A percentile compares a stretch with the other conserved stretches of the same genome.
These are phyloP conservation scores for Geosmithia flava DNA, from an alignment of 2,329 filamentous ascomycete genomes.

Conservation along the genomic window DNA sequence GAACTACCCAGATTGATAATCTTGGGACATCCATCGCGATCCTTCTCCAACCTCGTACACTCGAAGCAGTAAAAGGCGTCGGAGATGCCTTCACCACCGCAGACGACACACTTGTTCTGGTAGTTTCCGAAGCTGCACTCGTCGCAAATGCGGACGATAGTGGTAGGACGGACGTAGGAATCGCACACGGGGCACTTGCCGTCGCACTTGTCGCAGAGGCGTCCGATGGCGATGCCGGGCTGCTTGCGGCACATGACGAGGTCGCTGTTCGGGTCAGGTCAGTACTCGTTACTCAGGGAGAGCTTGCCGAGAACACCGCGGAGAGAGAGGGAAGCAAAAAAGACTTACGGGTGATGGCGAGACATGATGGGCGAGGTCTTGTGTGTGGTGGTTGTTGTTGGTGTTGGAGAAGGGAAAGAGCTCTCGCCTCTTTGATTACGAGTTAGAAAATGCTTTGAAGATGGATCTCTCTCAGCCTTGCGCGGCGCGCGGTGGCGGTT, in stretches of 20 bases:
- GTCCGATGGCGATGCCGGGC: constrained; percentile 91
- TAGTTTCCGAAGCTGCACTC: constrained; percentile 99
- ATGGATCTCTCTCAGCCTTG: constrained; percentile 31
- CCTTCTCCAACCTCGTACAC: constrained; percentile 92
- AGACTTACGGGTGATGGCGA: constrained; percentile 76
- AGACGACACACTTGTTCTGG: constrained; percentile 99
- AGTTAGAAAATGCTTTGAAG: constrained; percentile 8
- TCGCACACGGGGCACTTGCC: constrained; percentile 99
- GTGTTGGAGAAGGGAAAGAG: background rate
- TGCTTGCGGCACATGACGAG: constrained; percentile 99
- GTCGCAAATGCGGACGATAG: constrained; percentile 95
- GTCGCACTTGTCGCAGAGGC: constrained; percentile 99
- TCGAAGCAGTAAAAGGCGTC: constrained; percentile 99
- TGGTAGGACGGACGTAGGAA: constrained; percentile 95
- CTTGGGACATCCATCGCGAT: constrained; percentile 95
- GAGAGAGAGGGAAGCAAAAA: constrained; percentile 1
- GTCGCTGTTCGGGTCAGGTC: constrained; percentile 44
- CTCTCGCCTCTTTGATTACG: background rate
- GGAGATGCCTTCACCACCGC: constrained; percentile 93
- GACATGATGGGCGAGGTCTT: constrained; percentile 52
- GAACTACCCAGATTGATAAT: constrained; percentile 97
- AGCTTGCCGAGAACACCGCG: too few species aligned
- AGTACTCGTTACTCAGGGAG: constrained; percentile 2
- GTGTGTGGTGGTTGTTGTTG: constrained; percentile 2
- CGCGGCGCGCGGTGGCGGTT: constrained; percentile 9